Base-by-base conservation (phyloP, 257 asterid species). In the Fraxinus pennsylvanica region DNA sequence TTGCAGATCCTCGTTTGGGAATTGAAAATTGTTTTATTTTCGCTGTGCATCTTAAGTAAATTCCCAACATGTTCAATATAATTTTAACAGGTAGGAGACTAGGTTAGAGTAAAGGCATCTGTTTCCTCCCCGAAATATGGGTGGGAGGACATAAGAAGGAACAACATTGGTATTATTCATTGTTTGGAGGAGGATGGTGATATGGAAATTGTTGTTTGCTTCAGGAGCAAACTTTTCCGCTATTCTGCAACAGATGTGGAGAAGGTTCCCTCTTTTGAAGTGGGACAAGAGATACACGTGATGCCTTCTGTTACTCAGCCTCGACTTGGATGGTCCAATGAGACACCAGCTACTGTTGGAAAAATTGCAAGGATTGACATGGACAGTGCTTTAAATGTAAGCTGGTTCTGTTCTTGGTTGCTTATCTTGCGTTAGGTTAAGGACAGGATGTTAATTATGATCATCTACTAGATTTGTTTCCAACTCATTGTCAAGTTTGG, bases 101-200 rank as follows among this genome's bases (percentile, higher is more conserved):
- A 97, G 98, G 97, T 91, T 78, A 90, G 94, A 78, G 87, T 95
- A 61, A 95, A 92, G 84, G 90, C 98, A 74, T 90, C 98, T 33
- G 99, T 95, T 74, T 87, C 99, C 75, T 90, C 96, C 39, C 99
- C 98, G 66, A 95, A 91, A 79, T 95, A 93, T 82, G 98, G 99
- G 52, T 95, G 99, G 99, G 99, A 93, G 80, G 98, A 95, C 71
- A 88, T 93, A 81, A 89, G 94, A 61, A 90, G 94, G 87, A 89
- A 81, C 83, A 93, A 93, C 81, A 79, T 95, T 10, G 99, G 99
- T 74, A 79, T 93, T 76, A 91, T 95, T 83, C 99, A 95, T 80
- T 91, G 99, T 86, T 82, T 95, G 91, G 99, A 95, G 82, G 99
- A 95, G 85, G 93, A 95, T 80, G 99, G 99, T 74, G 96, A 93